Base-by-base conservation (phyloP, 2,329 filamentous ascomycete genomes). In the Botrytis porri region DNA sequence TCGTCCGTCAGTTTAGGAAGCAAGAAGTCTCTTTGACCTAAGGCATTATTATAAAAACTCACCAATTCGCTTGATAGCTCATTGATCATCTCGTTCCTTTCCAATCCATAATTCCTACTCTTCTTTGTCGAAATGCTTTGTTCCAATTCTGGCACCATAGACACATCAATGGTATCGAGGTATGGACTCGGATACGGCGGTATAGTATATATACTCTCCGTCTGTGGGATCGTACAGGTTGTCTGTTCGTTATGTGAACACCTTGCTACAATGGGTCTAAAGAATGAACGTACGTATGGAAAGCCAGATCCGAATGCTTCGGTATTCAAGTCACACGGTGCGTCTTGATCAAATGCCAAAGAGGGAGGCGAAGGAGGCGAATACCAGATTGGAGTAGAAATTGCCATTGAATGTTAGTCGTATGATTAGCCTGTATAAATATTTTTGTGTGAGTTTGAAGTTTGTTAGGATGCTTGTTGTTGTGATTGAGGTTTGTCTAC, bases 171-270 rank as follows among this genome's bases (percentile, higher is more conserved):
- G 32, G 63, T 41, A 60, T 60, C 63, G 20, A 72, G 20, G 60
- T 72, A 72, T 69, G 59, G 60, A 18, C 63, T 59, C 22, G 70
- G 45, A 48, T 72, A 72, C 22, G 62, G 63, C 39, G 70, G 63
- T 72, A 72, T 69, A 39, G 54, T 18, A 60, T 61, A 72, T 69
- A 41, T 41, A 67, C 29, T 69, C 29, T 61, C 63, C 54, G 45
- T 48, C 14, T 32, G 70, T 29, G 63, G 54, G 14, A 61, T 66
- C 37, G 63, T 51, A 60, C 45, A 72, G 18, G 57, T 48, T 66
- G 59, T 61, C 37, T 66, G 54, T 67, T 48, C 32, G n/a, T 48
- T 32, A 16, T 67, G 54, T 72, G 61, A 72, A 18, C 7, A 3
- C 6, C 43, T 63, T 25, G 20, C 35, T 37, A 10, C 29, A 14